Evolutionary conservation across 2,329 filamentous ascomycete species (phyloP).

Genomic region (Alternaria sp.): DNA sequence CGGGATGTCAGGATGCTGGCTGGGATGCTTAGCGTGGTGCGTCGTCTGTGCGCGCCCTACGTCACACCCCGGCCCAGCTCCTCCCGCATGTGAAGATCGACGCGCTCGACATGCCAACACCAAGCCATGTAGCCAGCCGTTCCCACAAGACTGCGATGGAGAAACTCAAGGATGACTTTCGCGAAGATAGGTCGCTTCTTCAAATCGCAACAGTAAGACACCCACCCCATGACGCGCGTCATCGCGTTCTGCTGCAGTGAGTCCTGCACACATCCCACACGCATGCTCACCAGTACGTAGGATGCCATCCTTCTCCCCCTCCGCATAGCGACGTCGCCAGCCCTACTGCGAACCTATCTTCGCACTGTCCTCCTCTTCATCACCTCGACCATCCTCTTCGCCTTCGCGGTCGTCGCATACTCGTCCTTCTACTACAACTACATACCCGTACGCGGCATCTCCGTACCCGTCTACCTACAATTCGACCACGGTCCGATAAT

Average conservation of each 20-base stretch:
- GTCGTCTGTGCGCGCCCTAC: constrained; percentile 33
- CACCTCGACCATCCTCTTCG: constrained; percentile 63
- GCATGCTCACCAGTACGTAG: constrained; percentile 47
- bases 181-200: constrained; percentile 18
- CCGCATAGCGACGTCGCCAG: constrained; percentile 63
- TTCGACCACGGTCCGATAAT: constrained; percentile 56
- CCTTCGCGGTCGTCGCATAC: constrained; percentile 66
- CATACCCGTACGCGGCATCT: constrained; percentile 69
- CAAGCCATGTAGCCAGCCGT: constrained; percentile 1
- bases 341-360: constrained; percentile 69
- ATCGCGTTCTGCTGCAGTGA: neutral
- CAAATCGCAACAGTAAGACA: constrained; percentile 29
- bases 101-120: constrained; percentile 10
- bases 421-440: constrained; percentile 72
- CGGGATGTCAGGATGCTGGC: neutral
- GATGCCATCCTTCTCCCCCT: constrained; percentile 61
- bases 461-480: constrained; percentile 69
- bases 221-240: neutral
- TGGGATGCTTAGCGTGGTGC: constrained; percentile 30
- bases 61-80: constrained; percentile 26
- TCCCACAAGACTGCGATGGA: constrained; percentile 23
- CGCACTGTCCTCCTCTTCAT: constrained; percentile 62
- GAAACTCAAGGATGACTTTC: constrained; percentile 27
- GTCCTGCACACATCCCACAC: neutral
- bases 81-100: constrained; percentile 34